phyloP scores from a whole-genome alignment of 805 yeast species.

The Pichia kluyveri region DNA sequence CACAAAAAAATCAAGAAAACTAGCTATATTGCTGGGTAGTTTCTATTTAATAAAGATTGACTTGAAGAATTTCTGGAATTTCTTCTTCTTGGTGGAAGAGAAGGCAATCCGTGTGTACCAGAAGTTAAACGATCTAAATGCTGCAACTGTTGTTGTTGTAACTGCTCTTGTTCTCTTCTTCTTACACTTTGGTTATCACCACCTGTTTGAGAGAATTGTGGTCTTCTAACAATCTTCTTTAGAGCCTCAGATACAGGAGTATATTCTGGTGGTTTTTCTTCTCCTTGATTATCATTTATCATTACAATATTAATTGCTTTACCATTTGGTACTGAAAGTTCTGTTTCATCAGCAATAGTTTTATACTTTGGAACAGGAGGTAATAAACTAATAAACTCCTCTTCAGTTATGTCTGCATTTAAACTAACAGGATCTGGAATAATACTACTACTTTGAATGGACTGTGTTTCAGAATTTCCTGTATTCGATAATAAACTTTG shows the following conservation, averaged over 20 bases:
- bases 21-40: too few species aligned
- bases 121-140: too few species aligned
- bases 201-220: slow-evolving; percentile 23
- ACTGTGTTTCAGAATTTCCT: slow-evolving; percentile 1
- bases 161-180: slow-evolving; percentile 1
- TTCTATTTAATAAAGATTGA: too few species aligned
- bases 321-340: slow-evolving; percentile 18
- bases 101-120: background rate
- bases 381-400: slow-evolving; percentile 14
- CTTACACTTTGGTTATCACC: slow-evolving; percentile 11
- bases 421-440: background rate
- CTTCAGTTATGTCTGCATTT: slow-evolving; percentile 12
- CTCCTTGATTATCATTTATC: slow-evolving; percentile 17
- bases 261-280: slow-evolving; percentile 31
- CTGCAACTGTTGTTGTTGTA: background rate
- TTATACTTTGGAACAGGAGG: slow-evolving; percentile 27
- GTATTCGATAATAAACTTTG: background rate
- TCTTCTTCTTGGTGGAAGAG: background rate
- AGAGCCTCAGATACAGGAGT: slow-evolving; percentile 23
- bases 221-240: slow-evolving; percentile 13
- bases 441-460: background rate
- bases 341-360: slow-evolving; percentile 18
- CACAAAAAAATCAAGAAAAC: too few species aligned
- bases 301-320: slow-evolving; percentile 20
- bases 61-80: too few species aligned